Conservation (phyloP, 108 stramenopile genomes). For the Fragilaria radians region DNA sequence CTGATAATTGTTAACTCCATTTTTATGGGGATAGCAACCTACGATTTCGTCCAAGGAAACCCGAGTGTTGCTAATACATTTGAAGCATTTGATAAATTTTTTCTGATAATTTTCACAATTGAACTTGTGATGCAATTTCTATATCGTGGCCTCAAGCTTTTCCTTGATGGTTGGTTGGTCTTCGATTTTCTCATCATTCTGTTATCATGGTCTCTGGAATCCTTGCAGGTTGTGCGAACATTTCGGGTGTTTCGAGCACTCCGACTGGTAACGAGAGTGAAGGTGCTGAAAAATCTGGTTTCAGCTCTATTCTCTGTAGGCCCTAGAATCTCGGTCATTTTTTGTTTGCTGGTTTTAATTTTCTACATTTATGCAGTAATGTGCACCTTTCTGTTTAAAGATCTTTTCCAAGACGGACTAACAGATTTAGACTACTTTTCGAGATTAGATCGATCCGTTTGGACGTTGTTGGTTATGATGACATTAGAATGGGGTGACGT, state of each 20-base stretch:
- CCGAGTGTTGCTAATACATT: slow-evolving; percentile 20
- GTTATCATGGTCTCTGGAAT: slow-evolving; percentile 48
- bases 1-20: slow-evolving; percentile 55
- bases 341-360: slow-evolving; percentile 32
- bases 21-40: slow-evolving; percentile 73
- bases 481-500: slow-evolving; percentile 56
- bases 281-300: slow-evolving; percentile 55
- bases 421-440: slow-evolving; percentile 45
- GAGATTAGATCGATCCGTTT: slow-evolving; percentile 27
- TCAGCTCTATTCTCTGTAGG: slow-evolving; percentile 46
- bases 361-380: slow-evolving; percentile 66
- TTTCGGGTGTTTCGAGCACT: slow-evolving; percentile 68
- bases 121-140: slow-evolving; percentile 55
- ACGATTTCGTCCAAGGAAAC: slow-evolving; percentile 36
- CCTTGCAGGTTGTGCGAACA: slow-evolving; percentile 54
- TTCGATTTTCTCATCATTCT: slow-evolving; percentile 61
- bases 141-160: slow-evolving; percentile 35
- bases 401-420: slow-evolving; percentile 22
- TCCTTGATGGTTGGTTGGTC: slow-evolving; percentile 53
- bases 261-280: slow-evolving; percentile 57
- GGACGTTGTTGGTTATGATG: slow-evolving; percentile 55
- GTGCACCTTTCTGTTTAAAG: slow-evolving; percentile 52
- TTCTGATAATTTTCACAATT: slow-evolving; percentile 63
- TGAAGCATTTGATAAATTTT: slow-evolving; percentile 33
- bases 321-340: slow-evolving; percentile 46